Conservation (phyloP, 2,329 filamentous ascomycete species). For the Lachnellula hyalina region DNA sequence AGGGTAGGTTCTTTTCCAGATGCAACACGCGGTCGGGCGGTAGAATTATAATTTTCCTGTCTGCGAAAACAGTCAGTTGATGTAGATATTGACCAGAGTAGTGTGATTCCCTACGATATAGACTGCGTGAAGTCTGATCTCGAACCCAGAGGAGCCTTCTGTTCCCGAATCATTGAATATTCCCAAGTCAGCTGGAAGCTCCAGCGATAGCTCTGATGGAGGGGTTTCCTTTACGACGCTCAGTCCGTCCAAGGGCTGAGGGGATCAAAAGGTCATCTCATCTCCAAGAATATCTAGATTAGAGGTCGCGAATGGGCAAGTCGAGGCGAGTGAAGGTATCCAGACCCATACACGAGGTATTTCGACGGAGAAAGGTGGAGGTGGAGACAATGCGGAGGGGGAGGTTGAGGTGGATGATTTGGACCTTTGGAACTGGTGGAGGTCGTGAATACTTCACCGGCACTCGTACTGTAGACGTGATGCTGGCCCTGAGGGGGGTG, state of each 20-base stretch:
- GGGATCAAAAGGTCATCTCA: conserved; percentile 28
- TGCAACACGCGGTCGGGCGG: conserved; percentile 18
- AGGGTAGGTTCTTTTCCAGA: conserved; percentile 46
- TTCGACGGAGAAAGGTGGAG: neutral
- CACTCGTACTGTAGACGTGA: no score
- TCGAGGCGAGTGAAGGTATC: neutral
- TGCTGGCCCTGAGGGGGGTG: no score
- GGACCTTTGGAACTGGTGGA: no score
- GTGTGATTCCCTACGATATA: conserved; percentile 42
- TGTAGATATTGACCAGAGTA: conserved; percentile 8
- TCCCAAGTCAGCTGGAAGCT: conserved; percentile 13
- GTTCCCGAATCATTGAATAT: conserved; percentile 46
- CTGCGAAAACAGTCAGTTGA: conserved; percentile 18
- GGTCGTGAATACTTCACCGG: no score
- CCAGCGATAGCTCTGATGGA: conserved; percentile 19
- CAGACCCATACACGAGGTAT: neutral
- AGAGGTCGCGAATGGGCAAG: neutral
- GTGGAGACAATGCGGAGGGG: no score
- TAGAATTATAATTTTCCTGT: conserved; percentile 25
- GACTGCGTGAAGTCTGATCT: conserved; percentile 53
- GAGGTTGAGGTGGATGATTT: no score
- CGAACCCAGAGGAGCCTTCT: conserved; percentile 53
- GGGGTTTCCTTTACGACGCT: conserved; percentile 16
- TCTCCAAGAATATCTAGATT: conserved; percentile 16
- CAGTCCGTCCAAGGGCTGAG: conserved; percentile 31